Evolutionary conservation across 768 basidiomycete genomes (phyloP), one percentile per base, ranked within the genome.

Genomic region (Multifurca ochricompacta): DNA sequence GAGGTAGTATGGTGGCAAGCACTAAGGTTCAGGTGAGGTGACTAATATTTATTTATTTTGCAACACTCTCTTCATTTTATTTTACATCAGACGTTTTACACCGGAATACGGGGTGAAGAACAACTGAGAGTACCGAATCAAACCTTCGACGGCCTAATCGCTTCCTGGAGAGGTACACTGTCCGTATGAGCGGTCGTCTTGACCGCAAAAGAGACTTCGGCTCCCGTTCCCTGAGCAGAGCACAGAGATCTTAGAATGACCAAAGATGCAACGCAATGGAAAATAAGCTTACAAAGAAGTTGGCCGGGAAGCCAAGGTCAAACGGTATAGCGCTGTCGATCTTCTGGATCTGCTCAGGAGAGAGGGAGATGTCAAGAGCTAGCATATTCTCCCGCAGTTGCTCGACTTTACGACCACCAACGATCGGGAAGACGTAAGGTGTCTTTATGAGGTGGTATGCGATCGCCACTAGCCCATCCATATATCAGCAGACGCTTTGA

Each of bases 381-480:
- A 79, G 72, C n/a, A 80, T 51, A 60, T 80, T 82, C 40, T 71
- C 71, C 39, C 67, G 44, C 21, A 81, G 64, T 31, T 81, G 76
- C 62, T 78, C 77, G 40, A 78, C 65, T 59, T 79, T 82, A 46
- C 77, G 70, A 0, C 77, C 74, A 4, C 78, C 78, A 23, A 79
- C 64, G 53, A 79, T 69, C 0, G 77, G 77, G 66, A 80, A 79
- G 0, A 78, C 76, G 47, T 71, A 78, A 0, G 75, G 73, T 5
- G 74, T 69, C 64, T 80, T 82, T 36, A 78, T 75, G 66, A 81
- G 67, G 11, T 81, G 66, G 54, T 79, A 80, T 11, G 77, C 77
- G 54, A 81, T 75, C 7, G 77, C n/a, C n/a, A n/a, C n/a, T n/a
- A n/a, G n/a, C n/a, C n/a, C n/a, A n/a, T n/a, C n/a, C n/a, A n/a